Base-by-base conservation (phyloP, 1,139 yeast species). In the Oligophagozyma castellii region DNA sequence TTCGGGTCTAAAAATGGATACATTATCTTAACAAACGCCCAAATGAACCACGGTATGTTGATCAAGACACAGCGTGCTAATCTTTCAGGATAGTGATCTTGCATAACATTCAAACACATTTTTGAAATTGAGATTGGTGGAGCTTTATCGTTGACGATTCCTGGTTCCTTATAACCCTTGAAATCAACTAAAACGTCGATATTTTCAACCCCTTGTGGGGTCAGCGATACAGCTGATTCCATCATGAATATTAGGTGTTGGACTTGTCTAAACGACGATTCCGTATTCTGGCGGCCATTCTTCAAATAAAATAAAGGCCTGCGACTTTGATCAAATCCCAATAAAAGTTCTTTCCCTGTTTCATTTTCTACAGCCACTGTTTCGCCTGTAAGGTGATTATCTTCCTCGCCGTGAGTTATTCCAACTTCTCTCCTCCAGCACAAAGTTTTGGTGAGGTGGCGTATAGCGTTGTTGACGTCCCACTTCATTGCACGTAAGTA, bases 141-240 rank as follows among this genome's bases (percentile, higher is more conserved):
- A 28, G 53, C 50, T 30, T 52, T 53, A 23, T 51, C 53, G 8
- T 46, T 34, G 7, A 49, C 42, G 16, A 51, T 43, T 53, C 59
- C 49, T 39, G 53, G 51, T 21, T 45, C 77, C 59, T 62, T 59
- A 33, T 73, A 69, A 16, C 70, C 74, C 51, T 84, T 80, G 57
- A 86, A 86, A 55, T 89, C 96, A 37, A 86, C 84, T 37, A 89
- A 59, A 29, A 86, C 62, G 2, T 95, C 93, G 31, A 86, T 62
- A 14, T 83, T 75, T 45, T 89, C 96, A 43, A 86, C 95, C 12
- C 95, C 96, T 2, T 92, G 74, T 3, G 95, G 95, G 92, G 84
- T 81, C 53, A 72, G 69, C 41, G 83, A 83, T 27, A 83, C 83
- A 13, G 79, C 89, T 27, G 80, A 63, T 51, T 89, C 96, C 44